These are phyloP conservation scores for Marasmius tenuissimus DNA, from an alignment of 1,284 basidiomycete genomes.

Conservation along the genomic window DNA sequence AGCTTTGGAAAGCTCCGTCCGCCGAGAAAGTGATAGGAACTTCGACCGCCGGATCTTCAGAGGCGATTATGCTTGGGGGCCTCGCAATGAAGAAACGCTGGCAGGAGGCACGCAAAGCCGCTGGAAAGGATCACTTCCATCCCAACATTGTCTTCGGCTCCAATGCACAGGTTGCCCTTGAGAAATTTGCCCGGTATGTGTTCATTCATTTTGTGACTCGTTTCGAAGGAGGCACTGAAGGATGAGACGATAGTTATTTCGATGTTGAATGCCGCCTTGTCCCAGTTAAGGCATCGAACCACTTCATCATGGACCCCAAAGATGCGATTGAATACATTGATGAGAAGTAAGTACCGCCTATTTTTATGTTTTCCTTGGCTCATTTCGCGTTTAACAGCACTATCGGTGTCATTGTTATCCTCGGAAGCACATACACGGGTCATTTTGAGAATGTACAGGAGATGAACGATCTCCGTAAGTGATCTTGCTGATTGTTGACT, in stretches of 20 bases:
- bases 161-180: conserved; percentile 69
- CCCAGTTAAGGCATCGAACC: conserved; percentile 46
- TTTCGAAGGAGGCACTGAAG: neutral
- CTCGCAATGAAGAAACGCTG: conserved; percentile 75
- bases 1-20: conserved; percentile 72
- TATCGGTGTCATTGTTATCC: conserved; percentile 59
- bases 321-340: conserved; percentile 68
- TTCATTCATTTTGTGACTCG: neutral
- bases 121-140: conserved; percentile 60
- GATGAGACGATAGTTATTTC: conserved; percentile 46
- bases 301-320: conserved; percentile 65
- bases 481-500: neutral
- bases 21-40: conserved; percentile 59
- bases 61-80: conserved; percentile 77
- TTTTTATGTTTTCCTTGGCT: neutral
- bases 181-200: conserved; percentile 54
- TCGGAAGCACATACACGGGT: conserved; percentile 72
- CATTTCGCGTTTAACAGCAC: conserved; percentile 27
- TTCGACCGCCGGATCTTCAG: conserved; percentile 72
- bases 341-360: conserved; percentile 45
- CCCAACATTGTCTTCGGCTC: conserved; percentile 64
- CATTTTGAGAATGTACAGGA: conserved; percentile 70
- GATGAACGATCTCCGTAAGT: conserved; percentile 55
- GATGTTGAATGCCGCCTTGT: conserved; percentile 65
- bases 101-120: conserved; percentile 66